Base-by-base conservation (phyloP, 2,329 filamentous ascomycete genomes). In the Colletotrichum sp. region DNA sequence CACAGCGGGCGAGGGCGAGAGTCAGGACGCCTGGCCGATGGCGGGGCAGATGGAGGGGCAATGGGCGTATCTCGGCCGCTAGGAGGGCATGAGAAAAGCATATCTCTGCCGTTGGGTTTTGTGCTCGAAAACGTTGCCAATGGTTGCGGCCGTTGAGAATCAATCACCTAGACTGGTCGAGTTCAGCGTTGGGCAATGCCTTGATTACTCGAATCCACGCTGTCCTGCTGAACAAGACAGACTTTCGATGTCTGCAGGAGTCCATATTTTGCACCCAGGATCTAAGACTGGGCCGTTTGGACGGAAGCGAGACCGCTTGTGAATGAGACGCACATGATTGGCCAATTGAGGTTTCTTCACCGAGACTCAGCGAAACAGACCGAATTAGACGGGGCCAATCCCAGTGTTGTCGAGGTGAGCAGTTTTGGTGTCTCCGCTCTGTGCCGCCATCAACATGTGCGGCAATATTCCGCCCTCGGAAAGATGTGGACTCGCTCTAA, bases 41-140 rank as follows among this genome's bases (percentile, higher is more conserved):
- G 73, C 69, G 73, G 73, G 73, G 73, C 72, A 58, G 55, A 72
- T 61, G 57, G 69, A 72, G 63, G 32, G 38, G 43, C 72, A 63
- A 30, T 38, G 60, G 55, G 32, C 48, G 61, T n/a, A 72, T 26
- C 61, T 48, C 58, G 21, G 72, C 63, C 63, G 55, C 73, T 65
- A 64, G 21, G 28, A 65, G 28, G 12, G 18, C 21, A 4, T 55
- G 21, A 21, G 48, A 8, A 67, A 52, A 32, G 66, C 36, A 3
- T 8, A 21, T 12, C 18, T 26, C 4, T n/a, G 61, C 0, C 34
- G 8, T 2, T 43, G 6, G 61, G n/a, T 5, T 66, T 30, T 48
- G 26, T 10, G 0, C 13, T 48, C 6, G 3, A 21, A 7, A 28
- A 4, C 4, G 60, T 16, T 21, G 26, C 60, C 34, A 43, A 18